These are phyloP conservation scores for Penicillium sp. DNA, from an alignment of 2,329 filamentous ascomycete species.

Conservation along the genomic window DNA sequence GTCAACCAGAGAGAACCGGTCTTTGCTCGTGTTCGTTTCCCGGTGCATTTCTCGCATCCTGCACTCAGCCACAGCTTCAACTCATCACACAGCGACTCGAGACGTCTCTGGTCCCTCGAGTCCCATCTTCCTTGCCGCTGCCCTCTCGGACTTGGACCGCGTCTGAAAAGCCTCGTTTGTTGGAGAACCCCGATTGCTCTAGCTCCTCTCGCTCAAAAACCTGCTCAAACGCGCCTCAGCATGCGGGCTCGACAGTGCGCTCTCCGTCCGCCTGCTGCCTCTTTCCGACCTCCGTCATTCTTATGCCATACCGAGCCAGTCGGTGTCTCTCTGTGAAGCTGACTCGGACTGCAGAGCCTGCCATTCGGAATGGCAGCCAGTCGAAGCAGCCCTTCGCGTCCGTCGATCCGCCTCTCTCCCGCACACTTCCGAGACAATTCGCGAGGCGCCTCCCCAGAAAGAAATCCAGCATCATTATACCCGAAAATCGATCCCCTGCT, in stretches of 20 bases:
- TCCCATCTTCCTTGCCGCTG: conserved; percentile 1
- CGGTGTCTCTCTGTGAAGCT: conserved; percentile 21
- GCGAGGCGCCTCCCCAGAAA: conserved; percentile 38
- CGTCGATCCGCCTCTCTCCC: conserved; percentile 30
- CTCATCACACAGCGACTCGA: no score
- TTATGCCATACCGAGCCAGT: conserved; percentile 18
- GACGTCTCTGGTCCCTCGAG: conserved; percentile 1
- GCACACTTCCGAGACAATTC: conserved; percentile 30
- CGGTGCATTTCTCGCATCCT: no score
- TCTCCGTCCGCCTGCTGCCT: conserved; percentile 26
- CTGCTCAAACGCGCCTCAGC: conserved; percentile 30
- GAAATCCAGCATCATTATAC: conserved; percentile 36
- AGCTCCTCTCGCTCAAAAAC: neutral
- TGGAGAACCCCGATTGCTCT: conserved; percentile 2
- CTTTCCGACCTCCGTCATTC: conserved; percentile 31
- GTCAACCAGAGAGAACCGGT: no score
- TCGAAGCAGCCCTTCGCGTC: conserved; percentile 31
- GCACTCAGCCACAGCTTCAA: no score
- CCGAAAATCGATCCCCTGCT: conserved; percentile 49
- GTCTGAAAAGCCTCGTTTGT: conserved; percentile 2
- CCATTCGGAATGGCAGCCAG: conserved; percentile 32
- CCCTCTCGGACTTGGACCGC: neutral
- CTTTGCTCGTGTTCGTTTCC: no score
- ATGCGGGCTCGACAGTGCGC: conserved; percentile 36
- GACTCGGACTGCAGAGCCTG: conserved; percentile 18